phyloP scores from a whole-genome alignment of 495 filamentous ascomycete genomes.

The Penicillium soppii region DNA sequence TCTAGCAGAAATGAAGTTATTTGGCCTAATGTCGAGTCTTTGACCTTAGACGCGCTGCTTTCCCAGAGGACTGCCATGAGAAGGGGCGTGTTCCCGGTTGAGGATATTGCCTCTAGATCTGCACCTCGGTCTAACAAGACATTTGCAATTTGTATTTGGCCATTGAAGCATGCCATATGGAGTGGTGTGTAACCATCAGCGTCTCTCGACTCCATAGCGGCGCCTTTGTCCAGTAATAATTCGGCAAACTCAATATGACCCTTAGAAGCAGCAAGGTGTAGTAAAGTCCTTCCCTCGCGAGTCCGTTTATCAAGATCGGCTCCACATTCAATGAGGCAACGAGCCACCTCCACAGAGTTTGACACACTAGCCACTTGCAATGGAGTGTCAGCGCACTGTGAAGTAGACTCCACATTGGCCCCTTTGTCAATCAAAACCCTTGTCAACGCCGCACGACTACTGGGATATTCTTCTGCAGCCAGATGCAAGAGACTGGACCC shows the following conservation, averaged over 20 bases:
- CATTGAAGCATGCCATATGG: neutral
- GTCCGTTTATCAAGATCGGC: neutral
- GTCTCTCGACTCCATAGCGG: neutral
- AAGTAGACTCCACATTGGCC: neutral
- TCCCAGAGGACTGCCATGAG: neutral
- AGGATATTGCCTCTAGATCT: neutral
- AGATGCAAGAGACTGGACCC: neutral
- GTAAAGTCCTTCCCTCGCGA: neutral
- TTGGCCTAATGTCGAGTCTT: neutral
- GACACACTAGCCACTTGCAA: neutral
- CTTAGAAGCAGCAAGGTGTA: neutral
- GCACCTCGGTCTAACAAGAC: neutral
- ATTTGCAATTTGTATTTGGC: neutral
- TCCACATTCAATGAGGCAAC: neutral
- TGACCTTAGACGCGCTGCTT: neutral
- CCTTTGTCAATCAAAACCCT: neutral
- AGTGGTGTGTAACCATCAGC: neutral
- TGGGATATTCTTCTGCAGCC: neutral
- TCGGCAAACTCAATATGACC: neutral
- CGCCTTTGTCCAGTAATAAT: slow-evolving; percentile 2
- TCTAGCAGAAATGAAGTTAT: neutral
- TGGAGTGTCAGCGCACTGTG: neutral
- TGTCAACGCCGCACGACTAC: neutral
- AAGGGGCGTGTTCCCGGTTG: neutral
- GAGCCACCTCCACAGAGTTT: neutral